A percentile compares a stretch with the other conserved stretches of the same genome.
These are phyloP conservation scores for Apiotrichum brassicae DNA, from an alignment of 1,284 basidiomycete species.

Conservation along the genomic window DNA sequence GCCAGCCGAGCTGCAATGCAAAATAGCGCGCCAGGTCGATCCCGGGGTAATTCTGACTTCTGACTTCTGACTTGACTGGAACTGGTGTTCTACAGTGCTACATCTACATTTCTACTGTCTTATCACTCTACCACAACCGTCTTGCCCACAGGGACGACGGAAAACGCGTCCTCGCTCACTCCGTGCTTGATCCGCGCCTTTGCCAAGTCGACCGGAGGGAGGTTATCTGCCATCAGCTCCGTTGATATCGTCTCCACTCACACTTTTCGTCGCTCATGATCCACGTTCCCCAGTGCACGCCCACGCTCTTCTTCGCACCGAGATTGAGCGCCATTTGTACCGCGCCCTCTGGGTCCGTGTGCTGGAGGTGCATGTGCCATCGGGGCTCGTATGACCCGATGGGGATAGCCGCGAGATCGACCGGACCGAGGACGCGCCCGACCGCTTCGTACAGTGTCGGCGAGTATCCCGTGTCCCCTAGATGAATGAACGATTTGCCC, in stretches of 20 bases:
- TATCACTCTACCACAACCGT: conserved; percentile 36
- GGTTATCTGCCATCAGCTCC: conserved; percentile 27
- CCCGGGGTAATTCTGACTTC: too few relatives aligned
- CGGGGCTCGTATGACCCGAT: conserved; percentile 48
- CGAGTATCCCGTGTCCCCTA: conserved; percentile 48
- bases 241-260: conserved; percentile 12
- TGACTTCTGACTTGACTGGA: too few relatives aligned
- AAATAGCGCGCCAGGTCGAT: too few relatives aligned
- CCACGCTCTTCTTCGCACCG: conserved; percentile 36
- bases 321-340: conserved; percentile 45
- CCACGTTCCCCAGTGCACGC: conserved; percentile 51
- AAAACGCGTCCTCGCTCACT: conserved; percentile 30
- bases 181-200: conserved; percentile 32
- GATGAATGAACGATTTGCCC: conserved; percentile 45
- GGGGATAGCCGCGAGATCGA: conserved; percentile 49
- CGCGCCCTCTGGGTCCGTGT: conserved; percentile 47
- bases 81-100: too few relatives aligned
- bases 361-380: conserved; percentile 48
- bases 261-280: conserved; percentile 48
- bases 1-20: too few relatives aligned
- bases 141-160: conserved; percentile 33
- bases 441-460: conserved; percentile 46
- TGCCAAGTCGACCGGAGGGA: conserved; percentile 37
- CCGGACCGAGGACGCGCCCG: conserved; percentile 46
- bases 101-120: not conserved